Conservation (phyloP, 2,329 filamentous ascomycete genomes). For the Pseudogymnoascus pannorum region DNA sequence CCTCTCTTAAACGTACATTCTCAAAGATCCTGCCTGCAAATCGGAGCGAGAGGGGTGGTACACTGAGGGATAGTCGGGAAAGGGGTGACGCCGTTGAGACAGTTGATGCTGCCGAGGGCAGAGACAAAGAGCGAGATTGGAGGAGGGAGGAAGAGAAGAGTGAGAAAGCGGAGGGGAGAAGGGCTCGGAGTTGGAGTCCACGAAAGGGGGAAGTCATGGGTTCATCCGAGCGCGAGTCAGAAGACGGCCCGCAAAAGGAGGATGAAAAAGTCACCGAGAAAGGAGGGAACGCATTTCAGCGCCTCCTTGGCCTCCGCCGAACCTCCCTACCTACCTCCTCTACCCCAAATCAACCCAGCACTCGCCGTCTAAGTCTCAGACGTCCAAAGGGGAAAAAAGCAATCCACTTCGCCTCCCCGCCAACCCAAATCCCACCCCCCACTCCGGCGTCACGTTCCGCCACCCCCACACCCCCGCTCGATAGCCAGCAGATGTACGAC, state of each 20-base stretch:
- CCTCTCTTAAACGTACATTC: not conserved
- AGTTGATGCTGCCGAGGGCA: not conserved
- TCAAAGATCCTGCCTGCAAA: not conserved
- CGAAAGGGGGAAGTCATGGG: not conserved
- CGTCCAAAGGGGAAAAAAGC: conserved; percentile 27
- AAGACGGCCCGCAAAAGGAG: not conserved
- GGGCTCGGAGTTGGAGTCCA: not conserved
- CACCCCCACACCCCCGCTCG: conserved; percentile 27
- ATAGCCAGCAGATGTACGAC: conserved; percentile 14
- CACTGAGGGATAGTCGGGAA: not conserved
- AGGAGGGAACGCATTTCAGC: not conserved
- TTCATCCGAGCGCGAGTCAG: not conserved
- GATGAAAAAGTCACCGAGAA: not conserved
- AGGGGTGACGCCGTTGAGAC: not conserved
- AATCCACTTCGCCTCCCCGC: conserved; percentile 11
- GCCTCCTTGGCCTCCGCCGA: not conserved
- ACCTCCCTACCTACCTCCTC: not conserved
- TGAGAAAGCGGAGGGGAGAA: not conserved
- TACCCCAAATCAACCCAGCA: not conserved
- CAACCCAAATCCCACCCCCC: not conserved
- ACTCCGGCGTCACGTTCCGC: not conserved
- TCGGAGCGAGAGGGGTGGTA: not conserved
- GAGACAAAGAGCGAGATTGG: not conserved
- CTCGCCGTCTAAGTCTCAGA: not conserved
- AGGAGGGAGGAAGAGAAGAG: not conserved